These are phyloP conservation scores for Dactylellina drechsleri DNA, from an alignment of 2,329 filamentous ascomycete species.

Conservation along the genomic window DNA sequence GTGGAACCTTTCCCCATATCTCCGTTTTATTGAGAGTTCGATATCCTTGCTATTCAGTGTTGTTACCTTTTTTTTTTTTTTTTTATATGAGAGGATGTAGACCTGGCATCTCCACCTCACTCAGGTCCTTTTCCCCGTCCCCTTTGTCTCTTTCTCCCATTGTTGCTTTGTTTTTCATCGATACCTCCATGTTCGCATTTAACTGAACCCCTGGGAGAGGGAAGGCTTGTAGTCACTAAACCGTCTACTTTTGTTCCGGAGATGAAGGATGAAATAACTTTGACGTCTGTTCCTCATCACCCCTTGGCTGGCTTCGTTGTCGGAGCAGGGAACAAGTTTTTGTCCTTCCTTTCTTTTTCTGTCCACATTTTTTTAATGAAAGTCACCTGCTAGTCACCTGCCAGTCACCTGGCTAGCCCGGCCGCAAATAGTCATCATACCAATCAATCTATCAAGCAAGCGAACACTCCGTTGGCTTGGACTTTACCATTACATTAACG, in stretches of 20 bases:
- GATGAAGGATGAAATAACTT: slow-evolving; percentile 17
- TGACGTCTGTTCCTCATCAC: slow-evolving; percentile 8
- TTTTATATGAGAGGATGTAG: slow-evolving; percentile 29
- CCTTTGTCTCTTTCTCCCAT: slow-evolving; percentile 29
- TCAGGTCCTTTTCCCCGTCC: slow-evolving; percentile 7
- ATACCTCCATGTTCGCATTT: slow-evolving; percentile 25
- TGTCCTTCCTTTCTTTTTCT: slow-evolving; percentile 30
- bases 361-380: slow-evolving; percentile 23
- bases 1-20: slow-evolving; percentile 24
- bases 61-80: neutral
- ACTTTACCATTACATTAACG: slow-evolving; percentile 41
- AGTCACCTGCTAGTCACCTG: slow-evolving; percentile 38
- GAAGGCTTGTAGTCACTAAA: slow-evolving; percentile 51
- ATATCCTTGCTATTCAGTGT: slow-evolving; percentile 42
- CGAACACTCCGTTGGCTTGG: slow-evolving; percentile 38
- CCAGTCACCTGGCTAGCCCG: slow-evolving; percentile 37
- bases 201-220: slow-evolving; percentile 15
- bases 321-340: slow-evolving; percentile 31
- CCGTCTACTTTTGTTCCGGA: slow-evolving; percentile 13
- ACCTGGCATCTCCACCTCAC: slow-evolving; percentile 25
- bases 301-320: slow-evolving; percentile 38
- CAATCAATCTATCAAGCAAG: slow-evolving; percentile 48
- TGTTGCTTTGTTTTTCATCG: slow-evolving; percentile 24
- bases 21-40: slow-evolving; percentile 34
- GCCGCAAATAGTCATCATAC: slow-evolving; percentile 34